Percentiles rank a stretch among this genome's conserved stretches.
Evolutionary conservation across 1,139 yeast species (phyloP).

Genomic region (Suhomyces ambrosiae): DNA sequence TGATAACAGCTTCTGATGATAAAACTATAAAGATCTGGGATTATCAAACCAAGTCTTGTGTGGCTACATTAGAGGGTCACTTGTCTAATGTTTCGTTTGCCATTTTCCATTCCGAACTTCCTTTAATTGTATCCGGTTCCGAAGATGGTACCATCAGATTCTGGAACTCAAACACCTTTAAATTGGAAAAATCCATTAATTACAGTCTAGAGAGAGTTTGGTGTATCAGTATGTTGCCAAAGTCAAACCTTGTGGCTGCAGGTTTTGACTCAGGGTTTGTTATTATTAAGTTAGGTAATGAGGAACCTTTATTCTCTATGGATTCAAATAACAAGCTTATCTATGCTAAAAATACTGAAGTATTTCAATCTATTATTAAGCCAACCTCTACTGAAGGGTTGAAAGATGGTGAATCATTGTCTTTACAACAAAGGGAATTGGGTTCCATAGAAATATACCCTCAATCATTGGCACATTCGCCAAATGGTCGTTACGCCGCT

Average conservation of each 20-base stretch:
- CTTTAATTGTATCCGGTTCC: conserved; percentile 80
- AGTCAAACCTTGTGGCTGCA: conserved; percentile 79
- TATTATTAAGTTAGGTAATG: conserved; percentile 85
- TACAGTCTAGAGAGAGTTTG: conserved; percentile 94
- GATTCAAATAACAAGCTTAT: conserved; percentile 89
- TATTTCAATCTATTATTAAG: conserved; percentile 79
- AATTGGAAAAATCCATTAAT: conserved; percentile 86
- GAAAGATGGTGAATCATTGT: conserved; percentile 79
- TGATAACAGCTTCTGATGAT: conserved; percentile 92
- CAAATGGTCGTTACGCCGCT: conserved; percentile 95
- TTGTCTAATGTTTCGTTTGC: conserved; percentile 94
- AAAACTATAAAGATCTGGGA: conserved; percentile 92
- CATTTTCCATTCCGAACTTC: conserved; percentile 93
- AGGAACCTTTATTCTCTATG: conserved; percentile 92
- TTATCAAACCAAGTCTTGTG: conserved; percentile 94
- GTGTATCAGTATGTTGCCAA: conserved; percentile 84
- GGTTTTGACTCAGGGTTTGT: conserved; percentile 96
- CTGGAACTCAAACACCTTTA: conserved; percentile 80
- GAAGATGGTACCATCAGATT: conserved; percentile 80
- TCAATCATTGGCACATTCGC: conserved; percentile 83
- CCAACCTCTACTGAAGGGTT: conserved; percentile 60
- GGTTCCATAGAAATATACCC: conserved; percentile 95
- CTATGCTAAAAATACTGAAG: conserved; percentile 90
- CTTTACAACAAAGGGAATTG: conserved; percentile 80
- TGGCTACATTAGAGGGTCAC: conserved; percentile 93